Evolutionary conservation across 225 moss, liverwort and hornwort genomes (phyloP), one percentile per base, ranked within the genome.

Genomic region (Takakia lepidozioides): DNA sequence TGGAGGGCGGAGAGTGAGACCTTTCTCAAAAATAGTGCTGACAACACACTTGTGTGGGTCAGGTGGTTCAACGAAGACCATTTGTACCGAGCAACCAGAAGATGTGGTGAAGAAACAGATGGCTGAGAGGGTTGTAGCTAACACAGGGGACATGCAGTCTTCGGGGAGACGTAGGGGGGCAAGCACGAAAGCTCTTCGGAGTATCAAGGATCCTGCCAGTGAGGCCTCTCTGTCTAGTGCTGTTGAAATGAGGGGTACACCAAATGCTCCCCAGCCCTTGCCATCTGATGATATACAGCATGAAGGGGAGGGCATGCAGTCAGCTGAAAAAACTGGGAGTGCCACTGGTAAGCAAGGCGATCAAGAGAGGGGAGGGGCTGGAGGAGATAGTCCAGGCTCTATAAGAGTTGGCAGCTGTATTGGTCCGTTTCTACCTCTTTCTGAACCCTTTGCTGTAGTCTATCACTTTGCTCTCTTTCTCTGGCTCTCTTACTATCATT

Each of bases 321-420:
- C 64, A 25, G 68, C 48, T 55, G 46, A 42, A 41, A 20, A 10
- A 21, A 24, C 10, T 46, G 63, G 68, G 25, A 60, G 60, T 22
- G 68, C 59, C 29, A 63, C 74, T 21, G 30, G 59, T n/a, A 68
- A 64, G 48, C 64, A 60, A 28, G 73, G 67, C 25, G 67, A 73
- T 57, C 68, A 68, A 74, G 74, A 60, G 60, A 64, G 16, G 19
- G 60, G 56, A 22, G 55, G 43, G 14, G 42, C 55, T 56, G 56
- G 48, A 30, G 43, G 43, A 49, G 49, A 54, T 54, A 40, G 38
- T 44, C 53, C 62, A n/a, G 40, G 55, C 19, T 41, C 47, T 48
- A 46, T 52, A 37, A 74, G 64, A 52, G 52, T 60, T 29, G 68
- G 55, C 28, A 60, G 39, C 25, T 63, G 48, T 56, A 49, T 57